Evolutionary conservation across 345 rosid genomes (phyloP), one percentile per base, ranked within the genome.

Genomic region (Arabis alpina): DNA sequence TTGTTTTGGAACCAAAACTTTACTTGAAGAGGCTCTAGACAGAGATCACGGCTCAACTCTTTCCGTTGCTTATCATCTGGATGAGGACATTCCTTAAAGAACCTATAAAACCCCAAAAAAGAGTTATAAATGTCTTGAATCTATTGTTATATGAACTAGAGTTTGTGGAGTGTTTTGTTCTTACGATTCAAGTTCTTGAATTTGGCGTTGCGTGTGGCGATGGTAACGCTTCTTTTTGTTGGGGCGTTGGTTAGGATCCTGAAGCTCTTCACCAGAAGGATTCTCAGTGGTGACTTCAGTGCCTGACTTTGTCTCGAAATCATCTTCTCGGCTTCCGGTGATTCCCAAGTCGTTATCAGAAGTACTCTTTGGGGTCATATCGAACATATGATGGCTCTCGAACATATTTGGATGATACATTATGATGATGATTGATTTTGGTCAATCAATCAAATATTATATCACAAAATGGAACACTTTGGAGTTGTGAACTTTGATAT

Each of bases 1-100:
- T 91, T 93, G 83, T 91, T 93, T 82, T 93, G 98, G 79, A 93
- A 93, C 98, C 99, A 94, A 80, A 94, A 94, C 70, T 94, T 94
- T 42, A 94, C 81, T 75, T 94, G 99, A 71, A 94, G 77, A 52
- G 96, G 96, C 77, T 91, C 97, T 66, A 94, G 72, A 30, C 76
- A 76, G 45, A 94, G 83, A 76, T 88, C 90, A 0, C 95, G 82
- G 64, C 99, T 80, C 72, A 94, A 80, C 80, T 87, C 93, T 74
- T 94, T 94, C 50, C 99, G 75, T 80, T 94, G 99, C 82, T 94
- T 94, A 74, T 94, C 99, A 62, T 89, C 99, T 2, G 99, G 99
- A 65, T 89, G 97, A 37, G 99, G 97, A 43, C 87, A 91, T 79
- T 94, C 97, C 84, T 89, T 89, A 79, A 91, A 94, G 67, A 91